Conservation (phyloP, 495 filamentous ascomycete genomes). For the Margaritispora aquatica region DNA sequence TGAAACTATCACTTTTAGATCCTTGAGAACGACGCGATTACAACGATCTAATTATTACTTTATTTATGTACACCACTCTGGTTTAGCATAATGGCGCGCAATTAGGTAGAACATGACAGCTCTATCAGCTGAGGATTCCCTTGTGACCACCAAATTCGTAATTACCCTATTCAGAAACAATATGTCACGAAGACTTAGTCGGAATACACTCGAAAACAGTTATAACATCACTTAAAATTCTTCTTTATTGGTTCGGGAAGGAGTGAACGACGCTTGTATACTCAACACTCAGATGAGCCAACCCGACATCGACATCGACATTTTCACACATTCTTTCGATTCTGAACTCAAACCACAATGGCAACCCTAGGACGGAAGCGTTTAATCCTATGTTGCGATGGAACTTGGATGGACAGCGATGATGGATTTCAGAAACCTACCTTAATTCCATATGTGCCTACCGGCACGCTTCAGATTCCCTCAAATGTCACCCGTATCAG, state of each 20-base stretch:
- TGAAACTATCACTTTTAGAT: too few species aligned
- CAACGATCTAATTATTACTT: too few species aligned
- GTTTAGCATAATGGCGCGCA: too few species aligned
- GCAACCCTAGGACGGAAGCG: constrained; percentile 6
- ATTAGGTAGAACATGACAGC: neutral
- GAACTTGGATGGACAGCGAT: constrained; percentile 23
- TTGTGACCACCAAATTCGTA: neutral
- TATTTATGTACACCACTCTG: too few species aligned
- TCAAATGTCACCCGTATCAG: constrained; percentile 45
- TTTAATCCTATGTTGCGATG: constrained; percentile 21
- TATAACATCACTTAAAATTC: neutral
- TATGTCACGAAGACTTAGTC: neutral
- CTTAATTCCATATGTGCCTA: constrained; percentile 21
- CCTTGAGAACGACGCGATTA: too few species aligned
- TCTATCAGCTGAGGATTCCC: neutral
- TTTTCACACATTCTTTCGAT: too few species aligned
- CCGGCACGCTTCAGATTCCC: constrained; percentile 18
- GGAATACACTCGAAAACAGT: neutral
- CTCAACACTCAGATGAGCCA: too few species aligned
- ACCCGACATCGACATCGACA: too few species aligned
- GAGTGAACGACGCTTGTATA: neutral
- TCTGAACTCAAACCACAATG: neutral
- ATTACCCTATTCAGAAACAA: neutral
- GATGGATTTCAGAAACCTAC: constrained; percentile 20
- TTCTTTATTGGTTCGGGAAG: neutral